Base-by-base conservation (phyloP, 106 monocot genomes). In the Amphibolis antarctica region DNA sequence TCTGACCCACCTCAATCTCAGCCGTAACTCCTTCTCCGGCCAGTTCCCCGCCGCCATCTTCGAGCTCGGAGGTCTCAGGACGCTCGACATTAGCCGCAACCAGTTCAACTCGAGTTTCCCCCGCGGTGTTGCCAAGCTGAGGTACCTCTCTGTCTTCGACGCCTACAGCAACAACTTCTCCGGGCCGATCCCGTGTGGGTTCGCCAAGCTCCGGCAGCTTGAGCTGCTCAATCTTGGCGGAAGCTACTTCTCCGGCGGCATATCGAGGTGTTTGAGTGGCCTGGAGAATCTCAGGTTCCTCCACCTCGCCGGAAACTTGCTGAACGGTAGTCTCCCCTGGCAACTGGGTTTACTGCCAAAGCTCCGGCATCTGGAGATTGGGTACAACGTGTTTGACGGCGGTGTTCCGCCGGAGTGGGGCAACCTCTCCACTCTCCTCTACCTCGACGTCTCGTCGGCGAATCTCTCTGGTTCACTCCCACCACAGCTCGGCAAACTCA, bases 131-230 rank as follows among this genome's bases (percentile, higher is more conserved):
- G 73, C 69, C 44, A 70, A 46, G 13, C 74, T 88, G 12, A 30
- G 74, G 17, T 17, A 42, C 31, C 88, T 93, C 67, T 17, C 13
- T 15, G 15, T 75, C 11, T 53, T 88, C 45, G 57, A 83, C 59
- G 88, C 88, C 10, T 93, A 88, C 70, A 93, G 93, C 75, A 93
- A 93, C 64, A 83, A 76, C 70, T 88, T 93, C 64, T 28, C 49
- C 0, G 93, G 85, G 1, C 74, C 62, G 17, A 5, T 93, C 0
- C 88, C 93, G 0, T 51, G 60, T 25, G 65, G 72, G 22, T 12
- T 88, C 31, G 42, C 53, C 9, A 44, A 30, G 26, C 76, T 88
- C 0, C 61, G 46, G 12, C 46, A 13, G 4, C 68, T 93, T 6
- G 55, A 76, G 64, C 69, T 70, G 19, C 83, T 93, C 20, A 88